Percentiles rank a stretch among this genome's conserved stretches.
These are phyloP conservation scores for Diaporthe humulicola DNA, from an alignment of 2,329 filamentous ascomycete species.

Conservation along the genomic window DNA sequence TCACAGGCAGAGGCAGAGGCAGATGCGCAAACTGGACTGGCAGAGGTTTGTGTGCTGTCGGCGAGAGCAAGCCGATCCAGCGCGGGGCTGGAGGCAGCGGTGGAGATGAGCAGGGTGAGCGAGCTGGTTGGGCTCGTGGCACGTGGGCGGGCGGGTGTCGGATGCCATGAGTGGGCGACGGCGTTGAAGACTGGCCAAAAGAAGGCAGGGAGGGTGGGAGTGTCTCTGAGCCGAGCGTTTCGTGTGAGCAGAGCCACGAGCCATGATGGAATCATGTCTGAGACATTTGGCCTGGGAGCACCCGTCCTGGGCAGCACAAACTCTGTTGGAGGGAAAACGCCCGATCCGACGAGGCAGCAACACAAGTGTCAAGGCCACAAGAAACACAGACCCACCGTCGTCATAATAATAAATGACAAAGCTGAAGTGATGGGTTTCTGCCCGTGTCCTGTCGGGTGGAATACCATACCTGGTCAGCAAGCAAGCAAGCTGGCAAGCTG, in stretches of 20 bases:
- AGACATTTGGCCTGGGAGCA: slow-evolving; percentile 28
- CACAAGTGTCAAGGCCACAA: not conserved
- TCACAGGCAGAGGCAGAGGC: no score
- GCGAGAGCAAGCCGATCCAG: not conserved
- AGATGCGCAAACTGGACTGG: slow-evolving; percentile 3
- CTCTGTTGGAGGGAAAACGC: slow-evolving; percentile 21
- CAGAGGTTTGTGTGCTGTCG: slow-evolving; percentile 1
- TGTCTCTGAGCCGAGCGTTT: slow-evolving; percentile 11
- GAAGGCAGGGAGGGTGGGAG: no score
- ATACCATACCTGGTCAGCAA: not conserved
- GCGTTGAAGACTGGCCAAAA: slow-evolving; percentile 4
- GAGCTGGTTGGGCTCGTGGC: not conserved
- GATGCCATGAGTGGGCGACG: not conserved
- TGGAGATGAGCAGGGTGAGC: slow-evolving; percentile 1
- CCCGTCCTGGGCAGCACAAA: slow-evolving; percentile 12
- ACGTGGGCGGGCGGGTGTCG: slow-evolving; percentile 10
- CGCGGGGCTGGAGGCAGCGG: not conserved
- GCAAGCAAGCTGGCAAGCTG: not conserved
- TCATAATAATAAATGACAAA: not conserved
- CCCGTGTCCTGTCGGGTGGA: not conserved
- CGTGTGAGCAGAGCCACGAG: slow-evolving; percentile 24
- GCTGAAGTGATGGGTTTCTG: not conserved
- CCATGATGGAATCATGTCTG: slow-evolving; percentile 24
- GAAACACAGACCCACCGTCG: not conserved
- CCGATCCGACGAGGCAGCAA: not conserved